Conservation (phyloP, 1,284 basidiomycete species). For the Tetrapyrgos nigripes region DNA sequence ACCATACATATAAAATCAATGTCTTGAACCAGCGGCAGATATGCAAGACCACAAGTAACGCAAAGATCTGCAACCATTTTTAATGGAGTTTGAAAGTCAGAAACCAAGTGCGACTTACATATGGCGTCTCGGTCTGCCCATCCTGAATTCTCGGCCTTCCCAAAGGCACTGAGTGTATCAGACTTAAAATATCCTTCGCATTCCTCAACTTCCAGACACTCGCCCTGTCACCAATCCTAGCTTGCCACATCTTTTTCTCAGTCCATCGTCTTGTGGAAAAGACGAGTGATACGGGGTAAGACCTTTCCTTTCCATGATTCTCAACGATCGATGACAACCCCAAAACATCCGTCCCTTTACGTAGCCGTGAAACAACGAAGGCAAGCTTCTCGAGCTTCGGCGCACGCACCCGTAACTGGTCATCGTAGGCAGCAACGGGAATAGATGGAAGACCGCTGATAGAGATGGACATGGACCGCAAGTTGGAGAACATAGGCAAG, state of each 20-base stretch:
- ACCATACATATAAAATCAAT: too few species aligned
- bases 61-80: too few species aligned
- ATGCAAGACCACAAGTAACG: too few species aligned
- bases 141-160: too few species aligned
- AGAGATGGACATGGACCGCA: neutral
- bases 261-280: constrained; percentile 22
- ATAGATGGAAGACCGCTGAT: neutral
- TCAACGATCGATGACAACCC: neutral
- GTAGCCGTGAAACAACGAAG: neutral
- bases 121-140: too few species aligned
- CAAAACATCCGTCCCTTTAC: neutral
- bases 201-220: constrained; percentile 19
- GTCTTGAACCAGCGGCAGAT: too few species aligned
- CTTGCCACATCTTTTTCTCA: constrained; percentile 21
- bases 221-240: constrained; percentile 16
- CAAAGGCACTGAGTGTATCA: too few species aligned
- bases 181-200: constrained; percentile 12
- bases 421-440: neutral
- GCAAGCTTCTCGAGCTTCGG: neutral
- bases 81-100: too few species aligned
- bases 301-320: constrained; percentile 8
- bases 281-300: constrained; percentile 13
- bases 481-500: neutral
- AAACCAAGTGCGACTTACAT: too few species aligned
- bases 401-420: neutral